Base-by-base conservation (phyloP, 2,329 filamentous ascomycete species). In the Macrophomina phaseolina region DNA sequence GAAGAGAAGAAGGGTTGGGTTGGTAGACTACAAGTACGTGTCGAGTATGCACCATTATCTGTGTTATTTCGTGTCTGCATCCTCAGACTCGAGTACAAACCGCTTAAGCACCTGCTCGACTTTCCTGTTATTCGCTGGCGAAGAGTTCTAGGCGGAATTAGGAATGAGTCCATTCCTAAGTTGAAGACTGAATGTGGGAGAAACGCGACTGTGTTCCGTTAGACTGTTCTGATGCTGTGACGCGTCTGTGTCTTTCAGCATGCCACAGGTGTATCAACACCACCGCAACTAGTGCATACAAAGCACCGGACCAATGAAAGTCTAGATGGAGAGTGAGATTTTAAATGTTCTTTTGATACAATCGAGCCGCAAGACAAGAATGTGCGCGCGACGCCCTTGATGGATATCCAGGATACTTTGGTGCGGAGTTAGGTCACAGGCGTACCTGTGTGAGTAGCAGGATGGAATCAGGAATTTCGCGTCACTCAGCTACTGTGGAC, bases 401-500 rank as follows among this genome's bases (percentile, higher is more conserved):
- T 18, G 30, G 16, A 11, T 23, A 34, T 8, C 52, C 14, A 40
- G n/a, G 32, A 30, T 16, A 16, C 32, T 16, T 38, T 55, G 16
- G 16, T 23, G 52, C 34, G 16, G 32, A 38, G 28, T 23, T 36
- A 23, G 46, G 58, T 48, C 58, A 62, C 45, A 51, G 45, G 42
- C 58, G 58, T 23, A 16, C n/a, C 11, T 46, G 45, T 38, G 58
- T 62, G 58, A 48, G 58, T 34, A 49, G 58, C 45, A 28, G 18
- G 16, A 23, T 14, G 12, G 49, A 62, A 49, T 62, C 58, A 62
- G 18, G 58, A 28, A 49, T 62, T 62, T 23, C 34, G 58, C 58
- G 58, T 62, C 46, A 62, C 58, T 14, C 18, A 48, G 58, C 32
- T 28, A 30, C 18, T 12, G 58, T 8, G 45, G n/a, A 38, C 46